Percentiles rank a stretch among this genome's conserved stretches.
Conservation (phyloP, 2,329 filamentous ascomycete genomes). For the Arachnomyces sp. region DNA sequence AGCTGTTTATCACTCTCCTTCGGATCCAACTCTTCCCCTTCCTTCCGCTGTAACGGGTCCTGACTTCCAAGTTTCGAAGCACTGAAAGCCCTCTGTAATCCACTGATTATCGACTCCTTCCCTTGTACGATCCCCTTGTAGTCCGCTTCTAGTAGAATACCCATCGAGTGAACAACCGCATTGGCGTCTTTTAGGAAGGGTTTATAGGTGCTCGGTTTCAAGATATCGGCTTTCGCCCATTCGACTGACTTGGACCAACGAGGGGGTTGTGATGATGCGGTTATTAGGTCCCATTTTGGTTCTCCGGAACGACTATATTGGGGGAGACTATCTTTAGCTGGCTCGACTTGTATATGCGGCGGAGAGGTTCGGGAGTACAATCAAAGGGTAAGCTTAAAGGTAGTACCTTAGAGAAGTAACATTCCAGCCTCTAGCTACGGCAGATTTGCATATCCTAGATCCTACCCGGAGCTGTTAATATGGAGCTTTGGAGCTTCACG, state of each 20-base stretch:
- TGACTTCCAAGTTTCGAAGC: slow-evolving; percentile 52
- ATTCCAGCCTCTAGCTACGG: slow-evolving; percentile 76
- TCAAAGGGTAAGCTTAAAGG: slow-evolving; percentile 9
- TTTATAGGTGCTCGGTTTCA: slow-evolving; percentile 72
- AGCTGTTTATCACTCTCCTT: slow-evolving; percentile 64
- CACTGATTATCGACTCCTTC: slow-evolving; percentile 69
- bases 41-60: slow-evolving; percentile 60
- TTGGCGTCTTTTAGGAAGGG: slow-evolving; percentile 66
- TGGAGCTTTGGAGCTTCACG: neutral
- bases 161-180: slow-evolving; percentile 89
- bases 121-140: slow-evolving; percentile 90
- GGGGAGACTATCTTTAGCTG: slow-evolving; percentile 5
- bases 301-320: slow-evolving; percentile 71
- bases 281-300: slow-evolving; percentile 73
- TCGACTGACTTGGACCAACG: slow-evolving; percentile 73
- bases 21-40: slow-evolving; percentile 54
- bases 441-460: slow-evolving; percentile 81
- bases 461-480: slow-evolving; percentile 32
- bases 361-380: neutral
- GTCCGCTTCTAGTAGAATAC: slow-evolving; percentile 91
- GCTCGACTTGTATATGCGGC: too few species aligned
- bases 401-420: slow-evolving; percentile 82
- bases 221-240: slow-evolving; percentile 83
- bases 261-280: slow-evolving; percentile 61
- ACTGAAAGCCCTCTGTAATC: slow-evolving; percentile 70